Evolutionary conservation across 2,329 filamentous ascomycete species (phyloP).

Genomic region (Xylariaceae sp.): DNA sequence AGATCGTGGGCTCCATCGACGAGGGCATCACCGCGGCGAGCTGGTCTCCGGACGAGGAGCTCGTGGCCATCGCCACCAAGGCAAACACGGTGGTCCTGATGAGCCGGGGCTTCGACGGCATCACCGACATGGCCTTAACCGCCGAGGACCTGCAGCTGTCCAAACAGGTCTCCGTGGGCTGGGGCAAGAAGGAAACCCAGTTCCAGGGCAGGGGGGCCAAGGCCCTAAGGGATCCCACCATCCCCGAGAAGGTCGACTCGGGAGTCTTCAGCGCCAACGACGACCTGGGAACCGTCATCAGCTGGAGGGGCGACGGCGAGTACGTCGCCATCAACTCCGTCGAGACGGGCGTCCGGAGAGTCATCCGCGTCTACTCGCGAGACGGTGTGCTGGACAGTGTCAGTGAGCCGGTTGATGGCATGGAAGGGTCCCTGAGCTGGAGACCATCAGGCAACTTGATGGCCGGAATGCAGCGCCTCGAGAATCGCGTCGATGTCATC

Average conservation of each 20-base stretch:
- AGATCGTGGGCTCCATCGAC: conserved; percentile 92
- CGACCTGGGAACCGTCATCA: conserved; percentile 64
- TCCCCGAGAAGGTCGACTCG: conserved; percentile 85
- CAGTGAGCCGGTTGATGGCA: conserved; percentile 85
- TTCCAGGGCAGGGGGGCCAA: conserved; percentile 87
- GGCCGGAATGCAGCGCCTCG: conserved; percentile 70
- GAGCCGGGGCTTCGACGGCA: conserved; percentile 82
- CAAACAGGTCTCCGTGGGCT: conserved; percentile 91
- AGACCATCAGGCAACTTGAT: conserved; percentile 84
- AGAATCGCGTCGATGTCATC: conserved; percentile 67
- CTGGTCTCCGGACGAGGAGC: conserved; percentile 94
- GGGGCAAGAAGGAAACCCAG: conserved; percentile 97
- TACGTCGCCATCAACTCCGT: conserved; percentile 81
- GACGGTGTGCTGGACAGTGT: conserved; percentile 88
- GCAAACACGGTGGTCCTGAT: conserved; percentile 79
- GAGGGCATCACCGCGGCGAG: conserved; percentile 80
- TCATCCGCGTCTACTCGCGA: conserved; percentile 83
- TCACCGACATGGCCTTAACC: conserved; percentile 66
- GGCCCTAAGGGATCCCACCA: conserved; percentile 84
- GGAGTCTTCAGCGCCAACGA: conserved; percentile 70
- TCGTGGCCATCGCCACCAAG: conserved; percentile 75
- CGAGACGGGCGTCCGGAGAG: conserved; percentile 61
- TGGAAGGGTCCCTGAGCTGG: conserved; percentile 88
- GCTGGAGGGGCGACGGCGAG: conserved; percentile 90
- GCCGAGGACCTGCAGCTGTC: conserved; percentile 76